Percentiles rank a stretch among this genome's conserved stretches.
Conservation (phyloP, 2,329 filamentous ascomycete species). For the Canariomyces notabilis region DNA sequence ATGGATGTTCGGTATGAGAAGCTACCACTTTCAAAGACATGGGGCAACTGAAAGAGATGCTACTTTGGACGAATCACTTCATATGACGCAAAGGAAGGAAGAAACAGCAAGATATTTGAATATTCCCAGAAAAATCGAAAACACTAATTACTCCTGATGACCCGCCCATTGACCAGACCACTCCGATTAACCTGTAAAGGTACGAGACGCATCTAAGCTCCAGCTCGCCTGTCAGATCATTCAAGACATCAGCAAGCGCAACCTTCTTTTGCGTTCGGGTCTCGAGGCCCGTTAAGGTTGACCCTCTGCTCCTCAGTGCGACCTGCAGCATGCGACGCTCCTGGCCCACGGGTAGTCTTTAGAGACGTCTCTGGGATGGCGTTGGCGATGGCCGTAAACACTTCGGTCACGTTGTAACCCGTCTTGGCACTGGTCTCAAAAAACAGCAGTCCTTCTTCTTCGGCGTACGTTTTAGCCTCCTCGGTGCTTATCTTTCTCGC, state of each 20-base stretch:
- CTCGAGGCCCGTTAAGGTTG: slow-evolving; percentile 69
- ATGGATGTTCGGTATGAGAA: too few species aligned
- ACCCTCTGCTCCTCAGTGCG: slow-evolving; percentile 68
- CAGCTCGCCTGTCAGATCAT: slow-evolving; percentile 8
- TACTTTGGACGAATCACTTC: too few species aligned
- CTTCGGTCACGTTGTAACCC: slow-evolving; percentile 86
- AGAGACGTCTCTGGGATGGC: slow-evolving; percentile 95
- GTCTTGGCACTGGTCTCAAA: slow-evolving; percentile 99
- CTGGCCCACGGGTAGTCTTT: slow-evolving; percentile 77
- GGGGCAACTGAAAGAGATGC: too few species aligned
- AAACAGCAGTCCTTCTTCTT: slow-evolving; percentile 90
- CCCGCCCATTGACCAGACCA: slow-evolving; percentile 21
- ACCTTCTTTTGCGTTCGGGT: slow-evolving; percentile 76
- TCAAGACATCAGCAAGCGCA: slow-evolving; percentile 67
- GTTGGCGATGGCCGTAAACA: slow-evolving; percentile 97
- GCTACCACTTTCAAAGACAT: too few species aligned
- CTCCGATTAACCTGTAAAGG: slow-evolving; percentile 18
- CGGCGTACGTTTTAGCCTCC: slow-evolving; percentile 87
- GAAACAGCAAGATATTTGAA: too few species aligned
- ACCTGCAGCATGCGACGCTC: slow-evolving; percentile 54
- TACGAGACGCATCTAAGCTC: slow-evolving; percentile 5
- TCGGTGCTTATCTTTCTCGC: slow-evolving; percentile 85
- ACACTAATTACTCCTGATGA: slow-evolving; percentile 20
- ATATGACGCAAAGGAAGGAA: too few species aligned
- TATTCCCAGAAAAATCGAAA: slow-evolving; percentile 14